Conservation (phyloP, 2,329 filamentous ascomycete genomes). For the Penicillium glabrum region DNA sequence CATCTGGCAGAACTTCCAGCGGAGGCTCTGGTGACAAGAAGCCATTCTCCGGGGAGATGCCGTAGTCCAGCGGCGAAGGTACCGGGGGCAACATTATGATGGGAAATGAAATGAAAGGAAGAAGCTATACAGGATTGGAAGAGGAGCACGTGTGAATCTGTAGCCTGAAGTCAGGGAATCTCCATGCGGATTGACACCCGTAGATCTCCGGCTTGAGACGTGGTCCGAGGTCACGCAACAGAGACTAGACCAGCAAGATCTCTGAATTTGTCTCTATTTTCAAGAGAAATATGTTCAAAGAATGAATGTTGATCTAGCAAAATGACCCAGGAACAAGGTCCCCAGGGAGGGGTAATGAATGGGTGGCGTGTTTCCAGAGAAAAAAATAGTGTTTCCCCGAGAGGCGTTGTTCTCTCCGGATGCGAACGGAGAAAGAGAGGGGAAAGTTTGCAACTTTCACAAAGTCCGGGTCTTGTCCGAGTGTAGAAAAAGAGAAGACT, state of each 20-base stretch:
- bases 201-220: slow-evolving; percentile 1
- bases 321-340: slow-evolving; percentile 4
- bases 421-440: slow-evolving; percentile 6
- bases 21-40: slow-evolving; percentile 84
- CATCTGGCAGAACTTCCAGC: slow-evolving; percentile 75
- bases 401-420: slow-evolving; percentile 11
- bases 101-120: not conserved
- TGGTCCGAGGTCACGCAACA: not conserved
- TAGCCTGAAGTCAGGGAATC: not conserved
- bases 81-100: slow-evolving; percentile 46
- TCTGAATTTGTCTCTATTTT: not conserved
- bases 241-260: not conserved
- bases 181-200: slow-evolving; percentile 4
- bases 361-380: slow-evolving; percentile 9
- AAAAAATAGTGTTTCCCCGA: slow-evolving; percentile 1
- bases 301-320: not conserved
- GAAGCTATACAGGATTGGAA: not conserved
- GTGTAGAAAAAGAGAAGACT: not conserved
- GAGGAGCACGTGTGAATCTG: slow-evolving; percentile 1
- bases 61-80: slow-evolving; percentile 69
- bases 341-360: not conserved
- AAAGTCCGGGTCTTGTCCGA: not conserved
- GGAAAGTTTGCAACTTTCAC: not conserved
- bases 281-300: not conserved
- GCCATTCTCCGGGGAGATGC: slow-evolving; percentile 64